Conservation (phyloP, 176 grass and related monocot genomes). For the Coix lacrymajobi region DNA sequence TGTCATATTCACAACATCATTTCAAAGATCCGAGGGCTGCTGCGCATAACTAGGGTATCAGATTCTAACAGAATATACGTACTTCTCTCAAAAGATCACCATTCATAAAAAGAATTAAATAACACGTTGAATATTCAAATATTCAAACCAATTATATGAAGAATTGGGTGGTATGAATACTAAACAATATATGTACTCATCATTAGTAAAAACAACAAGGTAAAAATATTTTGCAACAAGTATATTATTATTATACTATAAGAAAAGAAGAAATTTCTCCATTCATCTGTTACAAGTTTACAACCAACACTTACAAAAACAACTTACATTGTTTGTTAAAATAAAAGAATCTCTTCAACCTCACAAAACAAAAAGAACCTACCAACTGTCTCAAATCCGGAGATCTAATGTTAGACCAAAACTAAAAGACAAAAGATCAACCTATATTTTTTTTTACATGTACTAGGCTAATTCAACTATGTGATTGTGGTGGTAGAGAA, state of each 20-base stretch:
- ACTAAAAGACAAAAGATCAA: conserved; percentile 16
- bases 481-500: background rate
- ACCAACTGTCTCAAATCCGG: background rate
- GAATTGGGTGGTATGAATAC: background rate
- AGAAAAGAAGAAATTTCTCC: background rate
- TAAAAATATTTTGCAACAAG: background rate
- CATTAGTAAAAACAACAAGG: background rate
- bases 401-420: conserved; percentile 38
- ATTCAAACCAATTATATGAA: background rate
- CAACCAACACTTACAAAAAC: conserved; percentile 22
- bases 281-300: conserved; percentile 19
- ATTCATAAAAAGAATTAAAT: background rate
- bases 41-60: no score
- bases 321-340: background rate
- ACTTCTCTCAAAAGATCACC: no score
- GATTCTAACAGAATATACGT: no score
- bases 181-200: background rate
- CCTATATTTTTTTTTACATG: background rate
- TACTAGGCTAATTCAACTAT: conserved; percentile 30
- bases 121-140: background rate
- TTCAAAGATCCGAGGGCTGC: no score
- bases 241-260: conserved; percentile 4
- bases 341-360: conserved; percentile 12
- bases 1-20: no score
- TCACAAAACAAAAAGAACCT: conserved; percentile 16